Base-by-base conservation (phyloP, 306 rosid genomes). In the Fragaria ananassa region DNA sequence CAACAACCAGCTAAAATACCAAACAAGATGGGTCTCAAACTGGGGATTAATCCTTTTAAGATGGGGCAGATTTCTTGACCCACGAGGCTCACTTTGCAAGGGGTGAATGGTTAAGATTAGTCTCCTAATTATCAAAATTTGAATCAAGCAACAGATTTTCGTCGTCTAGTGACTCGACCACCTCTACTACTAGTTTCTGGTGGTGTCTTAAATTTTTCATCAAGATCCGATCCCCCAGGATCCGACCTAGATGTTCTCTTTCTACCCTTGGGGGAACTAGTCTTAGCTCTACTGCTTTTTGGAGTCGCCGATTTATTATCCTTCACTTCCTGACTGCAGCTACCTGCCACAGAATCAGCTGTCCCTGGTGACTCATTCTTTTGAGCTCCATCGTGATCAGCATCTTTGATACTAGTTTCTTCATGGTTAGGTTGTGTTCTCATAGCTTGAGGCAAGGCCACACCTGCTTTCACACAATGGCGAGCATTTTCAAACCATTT, bases 401-500 rank as follows among this genome's bases (percentile, higher is more conserved):
- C 27, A 37, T 75, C 78, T 61, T 68, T 42, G 50, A 69, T 46
- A 71, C 27, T 47, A 53, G 35, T 31, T 42, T 56, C 61, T 29
- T 64, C 77, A 77, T 75, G 68, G 63, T 74, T 75, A 71, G 71
- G 61, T 17, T 10, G 80, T 21, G 60, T 39, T 68, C 51, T 64
- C 25, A 17, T 72, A 23, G 81, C 35, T 71, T 76, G 83, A 39
- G 83, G 77, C 46, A 25, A 39, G 13, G 76, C 83, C 47, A 71
- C 65, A n/a, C 85, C 74, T 50, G 77, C 78, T 79, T 81, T 23
- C 70, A 15, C 29, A 63, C 2, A 88, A 46, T 68, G 93, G 11
- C 98, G 93, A 60, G 84, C 60, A 54, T 96, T 96, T 79, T 80
- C 97, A 81, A 96, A 96, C 98, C 98, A 96, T 88, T 91, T 96